Evolutionary conservation across 352 stramenopile species (phyloP).

Genomic region (Pythium utonaiense): DNA sequence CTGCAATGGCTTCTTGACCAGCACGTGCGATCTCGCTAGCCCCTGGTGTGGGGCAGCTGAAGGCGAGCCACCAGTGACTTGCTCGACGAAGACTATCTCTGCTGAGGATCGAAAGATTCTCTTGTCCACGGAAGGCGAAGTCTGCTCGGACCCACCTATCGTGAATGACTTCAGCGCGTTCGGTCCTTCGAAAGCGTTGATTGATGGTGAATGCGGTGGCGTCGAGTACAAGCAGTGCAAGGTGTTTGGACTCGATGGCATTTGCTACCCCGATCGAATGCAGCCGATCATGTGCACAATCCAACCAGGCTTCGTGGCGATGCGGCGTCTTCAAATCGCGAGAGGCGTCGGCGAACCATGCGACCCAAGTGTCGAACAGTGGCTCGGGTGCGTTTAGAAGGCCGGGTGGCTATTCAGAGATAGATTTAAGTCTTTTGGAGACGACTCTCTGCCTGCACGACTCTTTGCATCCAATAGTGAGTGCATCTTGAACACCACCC

Average conservation of each 20-base stretch:
- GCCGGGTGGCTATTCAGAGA: background rate
- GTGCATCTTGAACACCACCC: too few species aligned
- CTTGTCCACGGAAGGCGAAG: background rate
- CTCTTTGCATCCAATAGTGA: too few species aligned
- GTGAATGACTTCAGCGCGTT: background rate
- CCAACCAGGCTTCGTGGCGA: background rate
- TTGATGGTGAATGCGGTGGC: conserved; percentile 7
- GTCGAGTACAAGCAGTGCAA: conserved; percentile 21
- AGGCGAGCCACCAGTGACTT: conserved; percentile 5
- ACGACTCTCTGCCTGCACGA: too few species aligned
- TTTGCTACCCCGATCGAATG: conserved; percentile 15
- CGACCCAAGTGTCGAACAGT: conserved; percentile 14
- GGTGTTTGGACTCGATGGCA: background rate
- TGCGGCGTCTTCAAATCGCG: conserved; percentile 13
- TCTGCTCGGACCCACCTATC: background rate
- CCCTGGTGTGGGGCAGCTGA: conserved; percentile 6
- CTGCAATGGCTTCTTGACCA: conserved; percentile 21
- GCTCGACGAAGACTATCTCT: background rate
- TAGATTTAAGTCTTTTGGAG: too few species aligned
- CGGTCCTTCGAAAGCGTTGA: background rate
- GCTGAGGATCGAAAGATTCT: background rate
- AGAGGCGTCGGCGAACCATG: conserved; percentile 14
- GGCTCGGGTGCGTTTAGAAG: conserved; percentile 9
- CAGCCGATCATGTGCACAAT: conserved; percentile 11
- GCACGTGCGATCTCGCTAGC: conserved; percentile 10